Percentiles rank a stretch among this genome's conserved stretches.
Conservation (phyloP, 352 stramenopile genomes). For the Pythium grandisporangium region DNA sequence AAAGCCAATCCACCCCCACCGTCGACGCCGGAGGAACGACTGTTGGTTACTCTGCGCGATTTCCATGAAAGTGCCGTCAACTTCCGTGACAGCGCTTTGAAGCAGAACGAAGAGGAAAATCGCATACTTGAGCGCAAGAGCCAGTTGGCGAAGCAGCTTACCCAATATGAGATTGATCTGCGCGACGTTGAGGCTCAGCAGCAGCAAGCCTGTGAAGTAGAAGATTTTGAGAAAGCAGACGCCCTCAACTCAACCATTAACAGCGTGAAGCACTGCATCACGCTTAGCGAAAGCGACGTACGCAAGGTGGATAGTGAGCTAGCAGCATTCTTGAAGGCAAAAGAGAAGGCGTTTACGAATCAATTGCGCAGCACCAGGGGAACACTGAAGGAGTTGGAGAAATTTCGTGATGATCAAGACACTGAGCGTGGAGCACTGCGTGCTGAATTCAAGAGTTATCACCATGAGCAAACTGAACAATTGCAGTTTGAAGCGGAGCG, state of each 20-base stretch:
- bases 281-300: constrained; percentile 68
- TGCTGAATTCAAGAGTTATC: constrained; percentile 53
- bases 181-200: constrained; percentile 74
- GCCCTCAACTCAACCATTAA: constrained; percentile 74
- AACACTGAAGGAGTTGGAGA: constrained; percentile 62
- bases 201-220: constrained; percentile 64
- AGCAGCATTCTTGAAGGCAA: constrained; percentile 54
- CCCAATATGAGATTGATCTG: constrained; percentile 73
- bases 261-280: constrained; percentile 74
- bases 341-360: constrained; percentile 72
- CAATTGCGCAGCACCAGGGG: constrained; percentile 66
- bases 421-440: constrained; percentile 30
- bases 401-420: constrained; percentile 69
- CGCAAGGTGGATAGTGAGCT: constrained; percentile 72
- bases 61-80: constrained; percentile 64
- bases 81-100: constrained; percentile 49
- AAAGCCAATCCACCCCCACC: constrained; percentile 15
- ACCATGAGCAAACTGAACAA: constrained; percentile 57
- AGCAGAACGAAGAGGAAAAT: constrained; percentile 72
- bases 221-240: constrained; percentile 82
- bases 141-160: constrained; percentile 57
- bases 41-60: constrained; percentile 60
- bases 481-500: constrained; percentile 71
- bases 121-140: constrained; percentile 57
- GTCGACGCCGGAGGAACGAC: constrained; percentile 47